A percentile compares a stretch with the other conserved stretches of the same genome.
Conservation (phyloP, 306 rosid genomes). For the Castanea mollissima region DNA sequence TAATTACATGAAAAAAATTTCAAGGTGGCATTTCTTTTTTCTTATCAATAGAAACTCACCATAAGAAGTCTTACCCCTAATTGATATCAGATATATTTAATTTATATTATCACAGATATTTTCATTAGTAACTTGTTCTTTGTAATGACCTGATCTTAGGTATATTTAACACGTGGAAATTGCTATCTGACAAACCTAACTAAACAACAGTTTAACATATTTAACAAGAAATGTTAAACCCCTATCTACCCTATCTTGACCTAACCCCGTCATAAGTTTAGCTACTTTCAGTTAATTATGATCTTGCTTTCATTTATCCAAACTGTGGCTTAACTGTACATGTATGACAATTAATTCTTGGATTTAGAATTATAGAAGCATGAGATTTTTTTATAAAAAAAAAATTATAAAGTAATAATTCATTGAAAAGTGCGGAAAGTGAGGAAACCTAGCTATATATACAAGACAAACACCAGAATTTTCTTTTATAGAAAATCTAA, state of each 20-base stretch:
- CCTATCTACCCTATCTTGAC: background rate
- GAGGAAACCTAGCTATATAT: background rate
- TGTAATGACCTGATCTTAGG: background rate
- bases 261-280: background rate
- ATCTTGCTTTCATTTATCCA: background rate
- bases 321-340: background rate
- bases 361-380: no score
- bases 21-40: no score
- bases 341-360: background rate
- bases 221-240: no score
- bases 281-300: background rate
- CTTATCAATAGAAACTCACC: background rate
- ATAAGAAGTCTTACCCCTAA: background rate
- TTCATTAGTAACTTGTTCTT: background rate
- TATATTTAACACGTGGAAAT: background rate
- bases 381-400: no score
- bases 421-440: background rate
- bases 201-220: no score
- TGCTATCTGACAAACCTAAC: background rate
- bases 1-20: background rate
- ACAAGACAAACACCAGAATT: background rate
- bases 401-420: background rate
- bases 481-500: background rate
- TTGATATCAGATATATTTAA: background rate
- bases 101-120: background rate